These are phyloP conservation scores for Bipolaris oryzae DNA, from an alignment of 2,329 filamentous ascomycete genomes.

Conservation along the genomic window DNA sequence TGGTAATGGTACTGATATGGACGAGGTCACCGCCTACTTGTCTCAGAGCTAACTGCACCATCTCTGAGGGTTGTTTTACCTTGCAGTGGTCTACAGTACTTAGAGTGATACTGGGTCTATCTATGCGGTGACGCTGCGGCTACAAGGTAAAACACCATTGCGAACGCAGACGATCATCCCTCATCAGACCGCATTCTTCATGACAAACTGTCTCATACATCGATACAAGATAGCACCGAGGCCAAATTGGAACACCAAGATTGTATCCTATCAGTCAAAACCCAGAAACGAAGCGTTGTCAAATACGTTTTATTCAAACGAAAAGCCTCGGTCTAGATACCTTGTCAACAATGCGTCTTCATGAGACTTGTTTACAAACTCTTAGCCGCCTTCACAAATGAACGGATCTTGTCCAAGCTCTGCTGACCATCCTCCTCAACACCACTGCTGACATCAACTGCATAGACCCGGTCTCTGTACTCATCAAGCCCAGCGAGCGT, in stretches of 20 bases:
- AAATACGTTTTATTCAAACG: neutral
- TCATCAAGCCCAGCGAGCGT: constrained; percentile 68
- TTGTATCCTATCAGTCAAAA: no score
- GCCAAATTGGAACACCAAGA: neutral
- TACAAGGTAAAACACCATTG: constrained; percentile 20
- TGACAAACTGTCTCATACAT: neutral
- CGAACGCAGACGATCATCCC: neutral
- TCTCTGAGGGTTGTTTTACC: constrained; percentile 13
- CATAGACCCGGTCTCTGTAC: constrained; percentile 68
- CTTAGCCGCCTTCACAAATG: constrained; percentile 77
- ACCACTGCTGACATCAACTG: constrained; percentile 92
- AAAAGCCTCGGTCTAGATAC: neutral
- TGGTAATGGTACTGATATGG: neutral
- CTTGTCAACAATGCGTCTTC: neutral
- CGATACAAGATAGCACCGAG: neutral
- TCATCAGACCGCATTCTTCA: neutral
- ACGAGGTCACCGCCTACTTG: neutral
- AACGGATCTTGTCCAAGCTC: constrained; percentile 77
- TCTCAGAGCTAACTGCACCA: neutral
- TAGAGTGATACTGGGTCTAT: constrained; percentile 20
- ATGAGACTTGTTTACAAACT: constrained; percentile 6
- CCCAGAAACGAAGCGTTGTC: no score
- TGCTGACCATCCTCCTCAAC: constrained; percentile 83
- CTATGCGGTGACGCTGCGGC: neutral
- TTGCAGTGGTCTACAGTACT: constrained; percentile 8